phyloP scores from a whole-genome alignment of 1,139 yeast species.

The Suhomyces guaymorum region DNA sequence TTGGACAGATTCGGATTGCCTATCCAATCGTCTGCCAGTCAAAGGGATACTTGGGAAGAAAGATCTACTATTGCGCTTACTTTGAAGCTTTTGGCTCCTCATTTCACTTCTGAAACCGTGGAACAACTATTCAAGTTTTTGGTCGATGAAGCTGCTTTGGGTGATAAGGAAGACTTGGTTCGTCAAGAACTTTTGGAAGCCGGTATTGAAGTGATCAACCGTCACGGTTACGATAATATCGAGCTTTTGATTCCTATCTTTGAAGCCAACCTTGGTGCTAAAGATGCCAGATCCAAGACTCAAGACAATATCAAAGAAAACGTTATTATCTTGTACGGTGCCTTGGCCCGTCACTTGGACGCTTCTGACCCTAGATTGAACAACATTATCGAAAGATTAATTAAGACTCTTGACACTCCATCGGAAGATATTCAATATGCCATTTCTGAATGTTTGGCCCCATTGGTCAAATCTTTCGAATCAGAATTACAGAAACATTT shows the following conservation, averaged over 20 bases:
- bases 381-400: slow-evolving; percentile 65
- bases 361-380: slow-evolving; percentile 63
- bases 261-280: slow-evolving; percentile 56
- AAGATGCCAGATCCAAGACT: slow-evolving; percentile 44
- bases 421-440: slow-evolving; percentile 89
- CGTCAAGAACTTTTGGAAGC: slow-evolving; percentile 86
- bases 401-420: slow-evolving; percentile 80
- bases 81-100: slow-evolving; percentile 57
- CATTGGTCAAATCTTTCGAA: slow-evolving; percentile 65
- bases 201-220: slow-evolving; percentile 70
- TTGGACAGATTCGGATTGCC: slow-evolving; percentile 80
- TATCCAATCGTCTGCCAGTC: slow-evolving; percentile 58
- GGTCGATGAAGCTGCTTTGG: slow-evolving; percentile 62
- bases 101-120: slow-evolving; percentile 42
- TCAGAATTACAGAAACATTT: slow-evolving; percentile 53
- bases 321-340: slow-evolving; percentile 83
- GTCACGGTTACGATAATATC: slow-evolving; percentile 63
- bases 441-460: slow-evolving; percentile 80
- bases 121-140: slow-evolving; percentile 58
- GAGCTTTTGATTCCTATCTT: slow-evolving; percentile 77
- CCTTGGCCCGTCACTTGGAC: slow-evolving; percentile 78
- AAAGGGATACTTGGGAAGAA: slow-evolving; percentile 78
- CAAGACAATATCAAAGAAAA: slow-evolving; percentile 75
- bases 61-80: slow-evolving; percentile 81
- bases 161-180: slow-evolving; percentile 71